Evolutionary conservation across 768 basidiomycete species (phyloP).

Genomic region (Lactarius pseudohatsudake): DNA sequence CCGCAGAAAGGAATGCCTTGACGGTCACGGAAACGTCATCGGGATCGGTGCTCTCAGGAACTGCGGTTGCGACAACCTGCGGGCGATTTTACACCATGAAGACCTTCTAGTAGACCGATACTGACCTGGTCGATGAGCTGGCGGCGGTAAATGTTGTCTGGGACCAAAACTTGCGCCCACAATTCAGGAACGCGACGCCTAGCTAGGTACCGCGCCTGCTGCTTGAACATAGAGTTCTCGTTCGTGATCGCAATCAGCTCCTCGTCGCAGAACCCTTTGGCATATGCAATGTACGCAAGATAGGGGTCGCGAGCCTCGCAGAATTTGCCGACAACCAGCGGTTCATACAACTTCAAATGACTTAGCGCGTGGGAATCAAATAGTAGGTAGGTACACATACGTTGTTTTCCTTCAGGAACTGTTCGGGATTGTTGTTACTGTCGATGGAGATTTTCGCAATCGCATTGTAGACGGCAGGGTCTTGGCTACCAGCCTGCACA

Average conservation of each 20-base stretch:
- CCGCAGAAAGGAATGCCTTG: conserved; percentile 96
- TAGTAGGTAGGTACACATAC: conserved; percentile 49
- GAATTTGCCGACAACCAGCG: conserved; percentile 96
- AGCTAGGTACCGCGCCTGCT: conserved; percentile 96
- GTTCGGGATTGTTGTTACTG: conserved; percentile 97
- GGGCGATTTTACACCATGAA: not conserved
- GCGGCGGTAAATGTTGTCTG: conserved; percentile 89
- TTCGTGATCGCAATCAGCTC: conserved; percentile 97
- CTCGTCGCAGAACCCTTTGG: conserved; percentile 98
- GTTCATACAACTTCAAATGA: conserved; percentile 81
- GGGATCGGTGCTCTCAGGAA: conserved; percentile 96
- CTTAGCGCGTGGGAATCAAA: conserved; percentile 23
- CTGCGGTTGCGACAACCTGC: conserved; percentile 89
- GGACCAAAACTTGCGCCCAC: conserved; percentile 91
- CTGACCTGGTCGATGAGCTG: conserved; percentile 87
- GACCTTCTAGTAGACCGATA: not conserved
- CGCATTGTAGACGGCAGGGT: conserved; percentile 93
- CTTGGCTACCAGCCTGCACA: conserved; percentile 91
- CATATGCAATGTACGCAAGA: conserved; percentile 98
- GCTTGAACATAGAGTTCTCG: conserved; percentile 99
- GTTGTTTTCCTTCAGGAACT: conserved; percentile 98
- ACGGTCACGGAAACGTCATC: conserved; percentile 98
- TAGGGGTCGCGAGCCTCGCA: conserved; percentile 99
- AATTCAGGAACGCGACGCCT: conserved; percentile 94
- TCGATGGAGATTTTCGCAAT: conserved; percentile 99